Percentiles rank a stretch among this genome's conserved stretches.
These are phyloP conservation scores for Paulownia fortunei DNA, from an alignment of 257 asterid genomes.

Conservation along the genomic window DNA sequence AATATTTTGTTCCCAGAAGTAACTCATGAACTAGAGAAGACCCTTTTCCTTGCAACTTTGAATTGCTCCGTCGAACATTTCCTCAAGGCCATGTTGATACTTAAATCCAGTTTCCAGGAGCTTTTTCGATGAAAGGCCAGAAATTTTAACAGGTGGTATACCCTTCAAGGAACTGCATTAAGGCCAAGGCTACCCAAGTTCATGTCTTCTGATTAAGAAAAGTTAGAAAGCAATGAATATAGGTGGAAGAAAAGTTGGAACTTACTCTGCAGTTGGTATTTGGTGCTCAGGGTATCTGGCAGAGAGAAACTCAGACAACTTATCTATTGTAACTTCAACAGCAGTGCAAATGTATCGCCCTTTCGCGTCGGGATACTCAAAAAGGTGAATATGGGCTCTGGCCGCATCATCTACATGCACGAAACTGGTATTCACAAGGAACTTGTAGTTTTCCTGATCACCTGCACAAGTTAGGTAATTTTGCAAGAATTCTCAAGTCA, in stretches of 20 bases:
- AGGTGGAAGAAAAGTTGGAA: background rate
- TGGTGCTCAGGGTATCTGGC: conserved; percentile 48
- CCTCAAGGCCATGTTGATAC: conserved; percentile 49
- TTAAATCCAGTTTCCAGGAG: conserved; percentile 50
- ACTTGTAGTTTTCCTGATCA: conserved; percentile 22
- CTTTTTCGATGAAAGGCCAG: conserved; percentile 44
- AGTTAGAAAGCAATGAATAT: background rate
- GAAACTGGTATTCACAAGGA: background rate
- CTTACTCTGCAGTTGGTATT: conserved; percentile 47
- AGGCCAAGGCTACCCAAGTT: background rate
- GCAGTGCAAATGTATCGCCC: conserved; percentile 61
- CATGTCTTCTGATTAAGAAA: background rate
- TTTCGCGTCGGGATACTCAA: conserved; percentile 43
- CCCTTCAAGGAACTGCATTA: conserved; percentile 39
- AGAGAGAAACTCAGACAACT: conserved; percentile 41
- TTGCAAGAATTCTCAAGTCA: background rate
- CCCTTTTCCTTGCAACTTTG: conserved; percentile 48
- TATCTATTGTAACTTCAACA: conserved; percentile 34
- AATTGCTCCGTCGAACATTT: conserved; percentile 54
- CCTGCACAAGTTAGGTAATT: conserved; percentile 29
- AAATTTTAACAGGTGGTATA: conserved; percentile 13
- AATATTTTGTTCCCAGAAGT: background rate
- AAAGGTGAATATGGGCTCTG: conserved; percentile 49
- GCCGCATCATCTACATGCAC: conserved; percentile 56
- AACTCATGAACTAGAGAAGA: conserved; percentile 23